Base-by-base conservation (phyloP, 2,329 filamentous ascomycete genomes). In the Xylariaceae sp. region DNA sequence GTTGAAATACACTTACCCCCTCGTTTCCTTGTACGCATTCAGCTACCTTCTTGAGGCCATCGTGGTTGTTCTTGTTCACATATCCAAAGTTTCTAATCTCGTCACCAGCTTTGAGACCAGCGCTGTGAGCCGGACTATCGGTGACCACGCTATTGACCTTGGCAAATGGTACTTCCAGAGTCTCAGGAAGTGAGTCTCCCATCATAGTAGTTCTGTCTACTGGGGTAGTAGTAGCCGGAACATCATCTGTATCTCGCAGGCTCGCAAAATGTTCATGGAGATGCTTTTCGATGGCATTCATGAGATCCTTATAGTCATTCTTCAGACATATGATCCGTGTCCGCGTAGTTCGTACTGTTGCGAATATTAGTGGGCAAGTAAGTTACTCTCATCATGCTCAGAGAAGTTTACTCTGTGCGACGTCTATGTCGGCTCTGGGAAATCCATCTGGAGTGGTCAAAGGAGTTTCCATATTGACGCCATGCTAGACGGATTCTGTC, bases 291-390 rank as follows among this genome's bases (percentile, higher is more conserved):
- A 97, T 88, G 60, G 82, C 79, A 59, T 77, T 76, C 92, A 97
- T 97, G 49, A 97, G 77, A 45, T 87, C 85, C 72, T 95, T 97
- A 77, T 96, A 93, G 74, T 99, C 94, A 71, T 97, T 97, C 65
- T 89, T 87, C 45, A 97, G 81, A 66, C 87, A 82, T 66, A 97
- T 94, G 66, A 99, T 96, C 61, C 90, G 87, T 34, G 92, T 84
- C 74, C 94, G 83, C 44, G 92, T 96, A n/a, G 91, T 96, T 62
- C 94, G 90, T 71, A 99, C 90, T 95, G 68, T 57, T 15, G 11
- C 53, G 39, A 53, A 52, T 60, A 50, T 65, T 54, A 67, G 61
- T 52, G 17, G 9, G n/a, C n/a, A 9, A 15, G 15, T 8, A 10
- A 15, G 39, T 8, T 23, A 10, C 13, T 35, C 47, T 52, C 2